Conservation (phyloP, 441 rosid species). For the Biscutella laevigata region DNA sequence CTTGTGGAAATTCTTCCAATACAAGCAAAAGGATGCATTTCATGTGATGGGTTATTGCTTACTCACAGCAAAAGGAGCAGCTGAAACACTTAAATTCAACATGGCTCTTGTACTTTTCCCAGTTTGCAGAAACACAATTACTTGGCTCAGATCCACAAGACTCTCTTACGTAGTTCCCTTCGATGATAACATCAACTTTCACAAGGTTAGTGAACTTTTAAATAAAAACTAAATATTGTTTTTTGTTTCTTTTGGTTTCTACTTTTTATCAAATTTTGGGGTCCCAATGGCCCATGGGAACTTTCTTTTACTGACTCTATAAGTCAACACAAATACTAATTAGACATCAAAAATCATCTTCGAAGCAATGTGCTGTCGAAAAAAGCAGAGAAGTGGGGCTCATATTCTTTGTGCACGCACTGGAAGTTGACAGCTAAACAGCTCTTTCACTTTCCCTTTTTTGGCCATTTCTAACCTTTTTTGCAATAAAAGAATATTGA, state of each 20-base stretch:
- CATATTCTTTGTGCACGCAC: constrained; percentile 28
- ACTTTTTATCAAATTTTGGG: constrained; percentile 2
- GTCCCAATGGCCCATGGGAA: constrained; percentile 22
- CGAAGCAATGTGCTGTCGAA: constrained; percentile 26
- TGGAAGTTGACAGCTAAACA: constrained; percentile 24
- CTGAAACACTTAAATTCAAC: constrained; percentile 60
- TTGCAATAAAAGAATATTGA: not conserved
- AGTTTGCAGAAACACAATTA: constrained; percentile 40
- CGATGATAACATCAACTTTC: constrained; percentile 32
- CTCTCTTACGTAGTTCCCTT: constrained; percentile 27
- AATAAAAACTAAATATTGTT: not conserved
- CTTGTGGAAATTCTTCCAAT: constrained; percentile 36
- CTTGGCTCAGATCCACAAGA: constrained; percentile 29
- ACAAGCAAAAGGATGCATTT: constrained; percentile 45
- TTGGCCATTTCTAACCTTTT: not conserved
- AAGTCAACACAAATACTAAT: constrained; percentile 19
- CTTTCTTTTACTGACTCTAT: constrained; percentile 19
- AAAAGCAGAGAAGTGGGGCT: constrained; percentile 23
- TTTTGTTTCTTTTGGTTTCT: not conserved
- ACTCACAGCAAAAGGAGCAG: constrained; percentile 62
- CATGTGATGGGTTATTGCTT: constrained; percentile 59
- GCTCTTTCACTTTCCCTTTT: constrained; percentile 3
- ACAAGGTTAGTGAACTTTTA: constrained; percentile 32
- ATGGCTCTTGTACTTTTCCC: constrained; percentile 70
- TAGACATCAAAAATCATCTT: constrained; percentile 14